Evolutionary conservation across 164 flowering plant species (phyloP).

Genomic region (Stephania yunnanensis): DNA sequence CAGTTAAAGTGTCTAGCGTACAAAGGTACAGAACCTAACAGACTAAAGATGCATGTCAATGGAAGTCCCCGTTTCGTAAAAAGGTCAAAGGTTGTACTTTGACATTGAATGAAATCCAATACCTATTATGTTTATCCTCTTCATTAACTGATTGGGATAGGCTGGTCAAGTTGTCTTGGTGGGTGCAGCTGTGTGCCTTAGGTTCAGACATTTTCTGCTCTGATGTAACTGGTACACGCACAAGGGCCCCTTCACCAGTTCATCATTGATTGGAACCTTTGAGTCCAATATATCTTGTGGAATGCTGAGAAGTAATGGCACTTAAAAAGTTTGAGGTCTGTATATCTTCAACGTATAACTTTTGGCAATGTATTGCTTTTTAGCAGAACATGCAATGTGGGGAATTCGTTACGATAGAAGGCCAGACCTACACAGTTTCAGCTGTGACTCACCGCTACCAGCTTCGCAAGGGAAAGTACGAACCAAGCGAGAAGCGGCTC

Average conservation of each 20-base stretch:
- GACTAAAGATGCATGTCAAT: no score
- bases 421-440: slow-evolving; percentile 70
- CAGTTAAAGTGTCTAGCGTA: no score
- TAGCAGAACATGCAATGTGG: slow-evolving; percentile 86
- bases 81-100: no score
- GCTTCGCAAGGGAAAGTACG: slow-evolving; percentile 85
- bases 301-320: not conserved
- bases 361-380: slow-evolving; percentile 2
- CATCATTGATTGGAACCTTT: slow-evolving; percentile 10
- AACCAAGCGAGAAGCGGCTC: slow-evolving; percentile 85
- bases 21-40: no score
- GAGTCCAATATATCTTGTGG: not conserved
- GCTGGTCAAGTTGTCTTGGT: not conserved
- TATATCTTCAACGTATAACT: not conserved
- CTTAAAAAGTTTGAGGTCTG: not conserved
- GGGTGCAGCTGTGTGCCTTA: not conserved
- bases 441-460: slow-evolving; percentile 88
- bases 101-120: not conserved
- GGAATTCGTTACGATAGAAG: slow-evolving; percentile 85
- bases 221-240: not conserved
- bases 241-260: not conserved
- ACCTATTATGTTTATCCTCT: not conserved
- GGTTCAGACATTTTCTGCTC: not conserved
- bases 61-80: no score
- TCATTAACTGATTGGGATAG: not conserved